Percentiles rank a stretch among this genome's conserved stretches.
These are phyloP conservation scores for Zea luxurians DNA, from an alignment of 176 grass and related monocot species.

Conservation along the genomic window DNA sequence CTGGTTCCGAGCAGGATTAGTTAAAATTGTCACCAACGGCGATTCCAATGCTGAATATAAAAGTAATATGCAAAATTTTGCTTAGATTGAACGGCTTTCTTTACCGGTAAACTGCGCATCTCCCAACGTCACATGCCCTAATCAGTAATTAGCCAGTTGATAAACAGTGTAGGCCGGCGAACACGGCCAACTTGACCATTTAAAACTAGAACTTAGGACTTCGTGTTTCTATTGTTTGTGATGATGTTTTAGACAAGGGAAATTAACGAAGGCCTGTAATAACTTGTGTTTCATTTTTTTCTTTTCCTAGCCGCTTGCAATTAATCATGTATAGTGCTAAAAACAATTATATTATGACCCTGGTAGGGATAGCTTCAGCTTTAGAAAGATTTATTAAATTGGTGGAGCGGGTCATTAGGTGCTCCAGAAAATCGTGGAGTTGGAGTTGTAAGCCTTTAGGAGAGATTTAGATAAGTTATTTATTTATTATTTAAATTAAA, in stretches of 20 bases:
- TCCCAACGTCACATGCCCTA: constrained; percentile 49
- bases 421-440: too few relatives aligned
- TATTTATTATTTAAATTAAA: too few relatives aligned
- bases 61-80: constrained; percentile 10
- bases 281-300: not conserved
- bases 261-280: not conserved
- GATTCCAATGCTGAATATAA: constrained; percentile 4
- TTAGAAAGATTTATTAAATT: too few relatives aligned
- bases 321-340: not conserved
- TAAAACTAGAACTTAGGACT: constrained; percentile 10
- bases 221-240: not conserved
- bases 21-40: constrained; percentile 10
- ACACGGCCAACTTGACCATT: constrained; percentile 40
- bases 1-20: constrained; percentile 2
- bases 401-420: too few relatives aligned
- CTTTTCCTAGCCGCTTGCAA: not conserved
- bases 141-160: constrained; percentile 28
- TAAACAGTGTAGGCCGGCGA: constrained; percentile 25
- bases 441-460: too few relatives aligned
- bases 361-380: too few relatives aligned
- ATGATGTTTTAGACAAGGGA: not conserved
- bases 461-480: too few relatives aligned
- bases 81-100: constrained; percentile 30
- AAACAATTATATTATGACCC: too few relatives aligned
- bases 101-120: constrained; percentile 21